Evolutionary conservation across 2,329 filamentous ascomycete genomes (phyloP), one percentile per base, ranked within the genome.

Genomic region (Aspergillus jensenii): DNA sequence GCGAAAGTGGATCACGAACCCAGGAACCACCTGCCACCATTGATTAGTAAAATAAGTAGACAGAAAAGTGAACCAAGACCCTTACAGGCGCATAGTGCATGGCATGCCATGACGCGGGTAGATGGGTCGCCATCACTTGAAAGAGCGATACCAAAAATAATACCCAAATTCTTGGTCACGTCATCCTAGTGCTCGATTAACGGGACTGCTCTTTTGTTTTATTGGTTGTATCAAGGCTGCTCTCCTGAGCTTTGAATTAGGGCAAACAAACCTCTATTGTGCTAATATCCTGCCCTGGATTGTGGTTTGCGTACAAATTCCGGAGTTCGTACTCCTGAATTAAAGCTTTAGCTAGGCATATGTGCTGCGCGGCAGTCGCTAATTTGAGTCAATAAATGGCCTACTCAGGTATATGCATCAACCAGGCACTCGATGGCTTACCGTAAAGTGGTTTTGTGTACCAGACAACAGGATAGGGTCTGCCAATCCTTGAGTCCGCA

Each of bases 111-210:
- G 25, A 71, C 67, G 27, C 69, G 69, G 21, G 71, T 55, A 1
- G 70, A 66, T n/a, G 68, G 68, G 25, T 72, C 70, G 40, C 73
- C 68, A 23, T 73, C 71, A 3, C 65, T 65, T 3, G 71, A 73
- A 2, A 71, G 60, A 14, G 69, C 70, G 33, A 74, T 72, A 33
- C 71, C 71, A 31, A 72, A 73, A 11, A 74, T 60, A 33, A 69
- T 66, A 17, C 65, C 62, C 2, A 74, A 61, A n/a, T 69, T 72
- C 27, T 67, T 61, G 1, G 59, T 57, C 15, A 73, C 58, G 21
- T 68, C 63, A 39, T 62, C 59, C 70, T 72, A 12, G 19, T 23
- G 5, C 14, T 39, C 15, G 14, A 21, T 60, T 52, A 60, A 44
- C 27, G 23, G 25, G 6, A 8, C 9, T 14, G n/a, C 31, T 33